These are phyloP conservation scores for Neurospora sp. DNA, from an alignment of 495 filamentous ascomycete genomes.

Conservation along the genomic window DNA sequence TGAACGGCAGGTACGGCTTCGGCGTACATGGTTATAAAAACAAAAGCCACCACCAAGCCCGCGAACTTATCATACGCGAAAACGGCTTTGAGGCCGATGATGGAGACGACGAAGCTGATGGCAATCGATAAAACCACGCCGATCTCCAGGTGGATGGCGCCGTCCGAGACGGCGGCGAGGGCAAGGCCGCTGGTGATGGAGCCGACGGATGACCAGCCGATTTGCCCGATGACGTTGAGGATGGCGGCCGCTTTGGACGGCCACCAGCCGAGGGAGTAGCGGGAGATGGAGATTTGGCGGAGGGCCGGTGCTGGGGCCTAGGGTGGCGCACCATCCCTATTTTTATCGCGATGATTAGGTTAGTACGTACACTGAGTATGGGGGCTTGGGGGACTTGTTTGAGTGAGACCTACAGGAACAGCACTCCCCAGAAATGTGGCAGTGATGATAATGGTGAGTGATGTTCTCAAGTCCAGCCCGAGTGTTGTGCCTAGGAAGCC, in stretches of 20 bases:
- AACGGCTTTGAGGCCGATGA: conserved; percentile 38
- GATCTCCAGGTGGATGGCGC: conserved; percentile 31
- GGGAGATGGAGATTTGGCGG: conserved; percentile 42
- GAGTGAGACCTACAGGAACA: conserved; percentile 32
- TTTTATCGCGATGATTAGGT: background rate
- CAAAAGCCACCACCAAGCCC: conserved; percentile 43
- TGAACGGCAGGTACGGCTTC: conserved; percentile 1
- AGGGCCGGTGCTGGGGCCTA: conserved; percentile 43
- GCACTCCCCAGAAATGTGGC: conserved; percentile 36
- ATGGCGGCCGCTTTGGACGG: conserved; percentile 39
- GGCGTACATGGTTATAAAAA: conserved; percentile 48
- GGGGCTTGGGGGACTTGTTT: background rate
- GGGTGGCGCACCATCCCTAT: conserved; percentile 36
- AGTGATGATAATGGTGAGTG: conserved; percentile 41
- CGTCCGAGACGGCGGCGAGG: conserved; percentile 41
- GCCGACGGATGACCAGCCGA: conserved; percentile 40
- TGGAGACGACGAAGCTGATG: conserved; percentile 32
- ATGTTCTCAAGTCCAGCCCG: conserved; percentile 38
- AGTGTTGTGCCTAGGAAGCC: conserved; percentile 42
- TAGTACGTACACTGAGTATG: background rate
- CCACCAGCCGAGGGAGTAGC: conserved; percentile 49
- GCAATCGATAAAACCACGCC: conserved; percentile 40
- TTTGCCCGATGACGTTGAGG: conserved; percentile 39
- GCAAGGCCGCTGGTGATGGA: conserved; percentile 40
- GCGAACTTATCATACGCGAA: conserved; percentile 31